phyloP scores from a whole-genome alignment of 805 yeast genomes.

The Clavispora fructus region DNA sequence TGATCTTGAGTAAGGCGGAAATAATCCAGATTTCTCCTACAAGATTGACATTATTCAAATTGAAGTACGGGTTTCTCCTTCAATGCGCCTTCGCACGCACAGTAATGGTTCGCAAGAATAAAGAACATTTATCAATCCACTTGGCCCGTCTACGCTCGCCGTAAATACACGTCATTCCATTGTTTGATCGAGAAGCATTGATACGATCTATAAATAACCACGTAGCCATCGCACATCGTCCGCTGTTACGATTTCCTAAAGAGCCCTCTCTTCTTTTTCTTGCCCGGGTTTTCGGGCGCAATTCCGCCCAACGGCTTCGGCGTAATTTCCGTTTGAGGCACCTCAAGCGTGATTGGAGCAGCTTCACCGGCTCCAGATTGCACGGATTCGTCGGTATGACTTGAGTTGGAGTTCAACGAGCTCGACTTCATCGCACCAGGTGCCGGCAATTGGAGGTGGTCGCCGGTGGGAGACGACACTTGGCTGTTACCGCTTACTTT shows the following conservation, averaged over 20 bases:
- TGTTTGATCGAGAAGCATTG: neutral
- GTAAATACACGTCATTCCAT: neutral
- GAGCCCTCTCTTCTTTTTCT: constrained; percentile 27
- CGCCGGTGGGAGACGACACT: neutral
- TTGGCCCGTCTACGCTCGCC: neutral
- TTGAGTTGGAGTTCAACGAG: constrained; percentile 19
- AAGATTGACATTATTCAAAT: too few species aligned
- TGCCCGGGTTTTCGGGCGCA: constrained; percentile 13
- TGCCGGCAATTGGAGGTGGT: constrained; percentile 7
- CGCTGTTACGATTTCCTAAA: constrained; percentile 9
- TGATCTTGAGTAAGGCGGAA: too few species aligned
- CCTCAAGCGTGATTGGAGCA: constrained; percentile 11
- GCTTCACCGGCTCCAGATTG: constrained; percentile 12
- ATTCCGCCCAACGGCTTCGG: constrained; percentile 29
- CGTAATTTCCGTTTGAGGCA: constrained; percentile 8
- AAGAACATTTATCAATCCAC: too few species aligned
- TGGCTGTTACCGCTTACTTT: constrained; percentile 9
- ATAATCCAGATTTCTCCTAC: too few species aligned
- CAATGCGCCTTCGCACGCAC: too few species aligned
- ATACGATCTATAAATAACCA: neutral
- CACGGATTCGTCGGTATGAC: constrained; percentile 17
- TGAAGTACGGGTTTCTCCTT: too few species aligned
- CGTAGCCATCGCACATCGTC: too few species aligned
- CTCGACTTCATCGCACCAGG: constrained; percentile 13
- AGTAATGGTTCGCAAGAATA: too few species aligned